Conservation (phyloP, 768 basidiomycete species). For the Termitomyces sp. region DNA sequence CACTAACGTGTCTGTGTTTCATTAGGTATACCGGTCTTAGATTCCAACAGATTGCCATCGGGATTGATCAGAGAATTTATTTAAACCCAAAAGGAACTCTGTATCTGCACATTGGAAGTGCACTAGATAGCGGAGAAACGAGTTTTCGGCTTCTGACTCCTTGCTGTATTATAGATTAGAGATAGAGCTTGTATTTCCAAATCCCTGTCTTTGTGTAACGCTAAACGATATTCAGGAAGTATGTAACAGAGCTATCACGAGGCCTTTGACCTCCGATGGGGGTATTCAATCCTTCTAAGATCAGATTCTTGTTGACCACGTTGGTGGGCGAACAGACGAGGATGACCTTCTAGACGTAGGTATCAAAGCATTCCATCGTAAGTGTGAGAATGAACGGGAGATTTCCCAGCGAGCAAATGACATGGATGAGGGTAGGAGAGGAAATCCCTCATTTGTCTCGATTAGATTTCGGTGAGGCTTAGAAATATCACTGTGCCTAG, state of each 20-base stretch:
- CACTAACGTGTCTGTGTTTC: no score
- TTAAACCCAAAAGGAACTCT: no score
- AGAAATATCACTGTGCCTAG: no score
- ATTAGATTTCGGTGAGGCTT: background rate
- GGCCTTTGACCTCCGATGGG: constrained; percentile 27
- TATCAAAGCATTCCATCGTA: constrained; percentile 14
- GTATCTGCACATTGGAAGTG: no score
- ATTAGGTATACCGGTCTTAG: no score
- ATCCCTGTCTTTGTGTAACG: background rate
- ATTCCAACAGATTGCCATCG: no score
- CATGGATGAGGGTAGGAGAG: background rate
- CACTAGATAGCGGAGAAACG: no score
- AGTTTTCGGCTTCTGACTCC: no score
- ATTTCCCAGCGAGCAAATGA: constrained; percentile 21
- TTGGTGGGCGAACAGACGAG: constrained; percentile 13
- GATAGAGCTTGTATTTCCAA: background rate
- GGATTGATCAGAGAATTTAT: no score
- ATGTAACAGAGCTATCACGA: constrained; percentile 22
- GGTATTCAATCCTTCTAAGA: constrained; percentile 30
- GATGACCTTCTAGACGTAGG: constrained; percentile 3
- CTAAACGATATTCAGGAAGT: background rate
- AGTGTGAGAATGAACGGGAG: constrained; percentile 18
- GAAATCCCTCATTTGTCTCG: no score
- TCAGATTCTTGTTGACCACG: constrained; percentile 22
- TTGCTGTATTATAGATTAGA: no score